These are phyloP conservation scores for Suillus ampliporus DNA, from an alignment of 768 basidiomycete genomes.

Conservation along the genomic window DNA sequence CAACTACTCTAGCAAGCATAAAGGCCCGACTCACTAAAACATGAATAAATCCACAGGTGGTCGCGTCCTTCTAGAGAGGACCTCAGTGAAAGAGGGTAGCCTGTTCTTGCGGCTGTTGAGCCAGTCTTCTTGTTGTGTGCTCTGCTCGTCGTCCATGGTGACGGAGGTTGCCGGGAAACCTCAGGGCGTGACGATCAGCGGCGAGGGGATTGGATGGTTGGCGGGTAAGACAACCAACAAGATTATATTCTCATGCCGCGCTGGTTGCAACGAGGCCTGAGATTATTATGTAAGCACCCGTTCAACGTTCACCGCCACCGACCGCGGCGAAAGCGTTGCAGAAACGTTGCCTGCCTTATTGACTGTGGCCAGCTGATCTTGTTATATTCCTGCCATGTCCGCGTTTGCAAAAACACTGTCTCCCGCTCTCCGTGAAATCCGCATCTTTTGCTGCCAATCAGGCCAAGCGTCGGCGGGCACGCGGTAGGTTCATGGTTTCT, in stretches of 20 bases:
- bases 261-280: slow-evolving; percentile 16
- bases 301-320: slow-evolving; percentile 6
- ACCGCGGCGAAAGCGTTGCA: slow-evolving; percentile 15
- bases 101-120: slow-evolving; percentile 71
- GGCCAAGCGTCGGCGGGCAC: slow-evolving; percentile 79
- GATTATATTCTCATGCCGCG: slow-evolving; percentile 19
- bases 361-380: slow-evolving; percentile 16
- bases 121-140: slow-evolving; percentile 71
- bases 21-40: slow-evolving; percentile 81
- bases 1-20: not conserved
- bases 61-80: slow-evolving; percentile 86
- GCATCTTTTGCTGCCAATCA: slow-evolving; percentile 81
- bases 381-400: slow-evolving; percentile 49
- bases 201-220: slow-evolving; percentile 19
- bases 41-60: slow-evolving; percentile 98
- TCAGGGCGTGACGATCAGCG: slow-evolving; percentile 17
- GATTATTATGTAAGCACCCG: slow-evolving; percentile 34
- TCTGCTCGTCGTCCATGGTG: slow-evolving; percentile 61
- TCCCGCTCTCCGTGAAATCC: slow-evolving; percentile 80
- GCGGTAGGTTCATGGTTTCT: slow-evolving; percentile 52
- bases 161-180: slow-evolving; percentile 8
- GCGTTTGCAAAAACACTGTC: slow-evolving; percentile 75
- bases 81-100: slow-evolving; percentile 89
- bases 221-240: slow-evolving; percentile 25
- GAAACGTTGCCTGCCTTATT: slow-evolving; percentile 14